Conservation (phyloP, 1,284 basidiomycete species). For the Violaceomyces palustris region DNA sequence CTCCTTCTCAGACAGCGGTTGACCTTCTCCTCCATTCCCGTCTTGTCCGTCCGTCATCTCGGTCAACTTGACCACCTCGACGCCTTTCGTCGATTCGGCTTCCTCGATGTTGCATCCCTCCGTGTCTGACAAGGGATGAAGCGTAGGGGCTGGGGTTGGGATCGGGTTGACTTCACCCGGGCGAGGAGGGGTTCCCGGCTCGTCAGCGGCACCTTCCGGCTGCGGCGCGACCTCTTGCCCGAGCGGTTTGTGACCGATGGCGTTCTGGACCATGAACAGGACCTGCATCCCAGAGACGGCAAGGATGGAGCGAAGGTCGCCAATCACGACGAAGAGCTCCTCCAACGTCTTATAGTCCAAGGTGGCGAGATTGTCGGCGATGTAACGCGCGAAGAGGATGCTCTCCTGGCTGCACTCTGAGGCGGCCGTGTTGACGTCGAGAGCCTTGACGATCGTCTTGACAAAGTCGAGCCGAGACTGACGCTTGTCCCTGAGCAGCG, state of each 20-base stretch:
- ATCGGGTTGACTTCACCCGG: background rate
- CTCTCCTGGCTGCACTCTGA: constrained; percentile 13
- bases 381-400: constrained; percentile 72
- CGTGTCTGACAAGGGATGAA: background rate
- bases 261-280: constrained; percentile 33
- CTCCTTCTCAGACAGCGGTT: too few relatives aligned
- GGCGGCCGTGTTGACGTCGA: constrained; percentile 64
- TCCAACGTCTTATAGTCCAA: constrained; percentile 93
- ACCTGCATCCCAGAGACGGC: constrained; percentile 81
- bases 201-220: background rate
- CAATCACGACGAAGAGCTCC: constrained; percentile 80
- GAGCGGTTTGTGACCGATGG: constrained; percentile 6
- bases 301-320: constrained; percentile 70
- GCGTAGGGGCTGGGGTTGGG: background rate
- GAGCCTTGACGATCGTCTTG: constrained; percentile 71
- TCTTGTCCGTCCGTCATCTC: too few relatives aligned
- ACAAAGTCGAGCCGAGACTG: constrained; percentile 76
- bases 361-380: constrained; percentile 85
- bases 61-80: too few relatives aligned
- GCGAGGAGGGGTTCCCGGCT: background rate
- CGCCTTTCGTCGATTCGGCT: too few relatives aligned
- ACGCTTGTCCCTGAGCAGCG: constrained; percentile 83
- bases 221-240: constrained; percentile 9
- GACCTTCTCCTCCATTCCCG: too few relatives aligned
- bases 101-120: too few relatives aligned